Percentiles rank a stretch among this genome's conserved stretches.
phyloP scores from a whole-genome alignment of 306 rosid genomes.

The Oxytropis ochrocephala region DNA sequence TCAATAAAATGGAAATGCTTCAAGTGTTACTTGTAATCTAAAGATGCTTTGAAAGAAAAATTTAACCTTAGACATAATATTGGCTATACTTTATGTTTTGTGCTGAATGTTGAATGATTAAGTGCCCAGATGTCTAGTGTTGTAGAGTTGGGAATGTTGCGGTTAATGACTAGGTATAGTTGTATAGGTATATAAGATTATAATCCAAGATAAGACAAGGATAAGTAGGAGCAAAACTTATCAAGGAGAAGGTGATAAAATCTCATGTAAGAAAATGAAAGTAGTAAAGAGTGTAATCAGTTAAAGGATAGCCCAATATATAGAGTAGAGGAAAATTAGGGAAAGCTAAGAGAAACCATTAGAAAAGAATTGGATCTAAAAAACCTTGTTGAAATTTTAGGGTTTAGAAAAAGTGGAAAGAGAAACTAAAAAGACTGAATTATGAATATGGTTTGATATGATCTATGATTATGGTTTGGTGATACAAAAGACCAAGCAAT shows the following conservation, averaged over 20 bases:
- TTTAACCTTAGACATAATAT: background rate
- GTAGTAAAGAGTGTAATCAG: background rate
- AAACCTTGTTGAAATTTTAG: background rate
- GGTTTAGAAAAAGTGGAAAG: background rate
- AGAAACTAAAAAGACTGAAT: no score
- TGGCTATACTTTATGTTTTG: background rate
- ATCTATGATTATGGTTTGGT: no score
- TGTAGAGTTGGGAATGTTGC: background rate
- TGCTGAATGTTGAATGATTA: background rate
- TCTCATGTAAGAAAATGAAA: background rate
- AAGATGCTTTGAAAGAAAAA: background rate
- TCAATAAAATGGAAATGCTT: background rate
- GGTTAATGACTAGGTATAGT: background rate
- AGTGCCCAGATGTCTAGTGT: background rate
- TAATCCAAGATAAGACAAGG: conserved; percentile 1
- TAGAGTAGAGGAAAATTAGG: background rate
- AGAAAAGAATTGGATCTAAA: background rate
- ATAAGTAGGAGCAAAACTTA: background rate
- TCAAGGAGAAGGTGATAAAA: background rate
- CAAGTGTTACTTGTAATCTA: background rate
- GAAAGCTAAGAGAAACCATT: background rate
- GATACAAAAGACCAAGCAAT: no score
- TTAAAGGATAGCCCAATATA: background rate
- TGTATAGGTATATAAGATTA: background rate
- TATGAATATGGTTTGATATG: no score